Percentiles rank a stretch among this genome's conserved stretches.
Evolutionary conservation across 106 monocot genomes (phyloP).

Genomic region (Allium sativum): DNA sequence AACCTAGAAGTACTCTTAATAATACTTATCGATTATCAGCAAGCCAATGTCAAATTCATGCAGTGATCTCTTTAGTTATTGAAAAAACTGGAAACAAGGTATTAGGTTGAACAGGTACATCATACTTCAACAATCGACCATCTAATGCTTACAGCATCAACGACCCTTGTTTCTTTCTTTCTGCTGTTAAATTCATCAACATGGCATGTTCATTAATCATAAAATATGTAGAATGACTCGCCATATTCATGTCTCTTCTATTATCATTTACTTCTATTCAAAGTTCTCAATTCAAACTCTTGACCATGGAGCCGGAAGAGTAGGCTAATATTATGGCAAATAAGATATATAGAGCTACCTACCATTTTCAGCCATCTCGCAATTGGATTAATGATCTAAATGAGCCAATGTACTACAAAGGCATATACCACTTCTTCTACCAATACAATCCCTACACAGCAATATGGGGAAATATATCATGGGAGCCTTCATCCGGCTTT

Average conservation of each 20-base stretch:
- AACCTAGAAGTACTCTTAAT: no score
- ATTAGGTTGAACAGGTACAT: no score
- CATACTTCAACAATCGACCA: neutral
- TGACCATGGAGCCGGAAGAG: neutral
- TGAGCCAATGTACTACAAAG: slow-evolving; percentile 4
- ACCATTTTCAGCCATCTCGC: neutral
- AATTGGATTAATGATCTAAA: neutral
- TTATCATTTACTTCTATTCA: neutral
- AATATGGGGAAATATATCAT: slow-evolving; percentile 4
- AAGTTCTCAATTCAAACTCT: neutral
- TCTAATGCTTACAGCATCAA: neutral
- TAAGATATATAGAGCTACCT: neutral
- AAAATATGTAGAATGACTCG: no score
- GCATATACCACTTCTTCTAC: slow-evolving; percentile 7
- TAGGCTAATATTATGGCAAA: neutral
- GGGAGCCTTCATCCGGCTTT: slow-evolving; percentile 26
- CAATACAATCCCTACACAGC: slow-evolving; percentile 5
- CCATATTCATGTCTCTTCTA: no score
- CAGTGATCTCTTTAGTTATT: no score
- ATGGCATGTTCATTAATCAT: no score
- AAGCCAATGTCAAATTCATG: no score
- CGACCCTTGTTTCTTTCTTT: no score
- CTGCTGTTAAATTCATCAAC: no score
- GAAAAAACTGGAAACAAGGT: no score
- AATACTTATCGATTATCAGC: no score